These are phyloP conservation scores for Solanum habrochaites DNA, from an alignment of 257 asterid genomes.

Conservation along the genomic window DNA sequence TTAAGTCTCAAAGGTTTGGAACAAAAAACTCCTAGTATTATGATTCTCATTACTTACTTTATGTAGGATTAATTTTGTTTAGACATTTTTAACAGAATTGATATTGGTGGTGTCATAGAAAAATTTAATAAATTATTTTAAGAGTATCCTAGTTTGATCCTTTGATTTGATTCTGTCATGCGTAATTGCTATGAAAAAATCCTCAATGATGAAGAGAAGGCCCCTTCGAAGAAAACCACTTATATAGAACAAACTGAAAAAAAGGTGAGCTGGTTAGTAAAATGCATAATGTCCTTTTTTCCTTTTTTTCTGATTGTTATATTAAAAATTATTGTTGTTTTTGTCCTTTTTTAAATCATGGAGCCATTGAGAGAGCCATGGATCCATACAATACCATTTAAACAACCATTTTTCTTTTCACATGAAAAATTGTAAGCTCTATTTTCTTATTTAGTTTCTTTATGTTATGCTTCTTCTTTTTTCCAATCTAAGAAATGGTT, in stretches of 20 bases:
- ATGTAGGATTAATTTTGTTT: neutral
- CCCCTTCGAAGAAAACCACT: conserved; percentile 21
- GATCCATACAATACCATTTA: conserved; percentile 46
- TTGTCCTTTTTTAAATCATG: conserved; percentile 32
- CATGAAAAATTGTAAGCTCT: conserved; percentile 66
- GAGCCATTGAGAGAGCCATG: conserved; percentile 64
- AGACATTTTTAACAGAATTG: conserved; percentile 46
- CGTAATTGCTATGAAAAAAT: conserved; percentile 91
- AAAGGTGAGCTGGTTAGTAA: no score
- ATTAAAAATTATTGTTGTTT: conserved; percentile 1
- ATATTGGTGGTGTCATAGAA: conserved; percentile 74
- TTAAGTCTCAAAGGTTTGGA: conserved; percentile 77
- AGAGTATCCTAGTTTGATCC: conserved; percentile 76
- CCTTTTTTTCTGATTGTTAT: neutral
- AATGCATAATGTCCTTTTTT: no score
- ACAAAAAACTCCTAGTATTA: neutral
- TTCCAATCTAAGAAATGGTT: neutral
- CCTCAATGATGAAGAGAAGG: conserved; percentile 62
- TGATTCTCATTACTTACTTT: neutral
- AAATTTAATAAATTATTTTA: conserved; percentile 83
- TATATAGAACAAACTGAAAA: no score
- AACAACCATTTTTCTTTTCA: conserved; percentile 54
- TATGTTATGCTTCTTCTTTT: neutral
- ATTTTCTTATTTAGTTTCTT: neutral
- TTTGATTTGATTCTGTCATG: conserved; percentile 80